Evolutionary conservation across 1,284 basidiomycete species (phyloP), one percentile per base, ranked within the genome.

Genomic region (Naganishia liquefaciens): DNA sequence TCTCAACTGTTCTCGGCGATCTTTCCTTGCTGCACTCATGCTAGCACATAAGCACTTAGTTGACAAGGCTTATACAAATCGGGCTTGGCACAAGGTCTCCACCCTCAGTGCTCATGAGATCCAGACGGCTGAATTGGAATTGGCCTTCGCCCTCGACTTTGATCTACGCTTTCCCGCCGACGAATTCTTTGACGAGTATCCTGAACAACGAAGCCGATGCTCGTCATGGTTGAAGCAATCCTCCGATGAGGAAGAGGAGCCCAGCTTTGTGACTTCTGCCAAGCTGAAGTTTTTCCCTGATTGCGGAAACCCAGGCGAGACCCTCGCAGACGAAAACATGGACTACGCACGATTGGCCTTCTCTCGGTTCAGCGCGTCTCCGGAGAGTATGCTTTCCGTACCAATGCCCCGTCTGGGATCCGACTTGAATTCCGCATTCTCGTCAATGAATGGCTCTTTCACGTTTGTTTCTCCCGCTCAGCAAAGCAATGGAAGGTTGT

Each of bases 1-100:
- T 0, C 83, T 93, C 25, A 83, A 91, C 43, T 95, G 93, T 74
- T 90, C 92, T 2, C 84, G 92, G 21, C 85, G 92, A 46, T 87
- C 91, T 1, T 95, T 96, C 78, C 82, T 96, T 9, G 91, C 91
- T 0, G 87, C 90, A 0, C 81, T 96, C 42, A 91, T 96, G 68
- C 82, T 92, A 50, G 92, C 93, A 0, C 88, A 89, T 30, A 96
- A 97, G 75, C 95, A 94, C 76, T 85, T 90, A 65, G 91, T 94
- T 80, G 93, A 97, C 74, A 87, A 89, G 63, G 92, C 89, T 62
- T 96, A 93, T 73, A 92, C 89, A 17, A 95, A 96, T 76, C 85
- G 87, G 23, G 92, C 93, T 21, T 96, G 93, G 93, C 87, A 90
- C 7, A 92, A 92, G 74, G 79, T 82, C 53, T 76, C 77, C 15